Evolutionary conservation across 2,329 filamentous ascomycete genomes (phyloP).

Genomic region (Exserohilum turcica): DNA sequence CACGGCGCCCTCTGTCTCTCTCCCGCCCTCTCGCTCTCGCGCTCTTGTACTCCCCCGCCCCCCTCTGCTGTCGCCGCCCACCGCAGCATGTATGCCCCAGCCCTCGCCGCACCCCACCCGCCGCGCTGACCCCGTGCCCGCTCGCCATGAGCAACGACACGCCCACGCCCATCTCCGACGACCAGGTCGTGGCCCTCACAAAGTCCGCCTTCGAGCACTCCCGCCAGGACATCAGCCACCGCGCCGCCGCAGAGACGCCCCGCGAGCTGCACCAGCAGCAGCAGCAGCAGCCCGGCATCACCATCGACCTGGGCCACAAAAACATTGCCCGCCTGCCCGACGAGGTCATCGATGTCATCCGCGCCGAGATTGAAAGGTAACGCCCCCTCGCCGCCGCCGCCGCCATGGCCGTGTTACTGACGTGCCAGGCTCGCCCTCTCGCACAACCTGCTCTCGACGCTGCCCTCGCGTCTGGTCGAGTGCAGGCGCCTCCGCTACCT

Average conservation of each 20-base stretch:
- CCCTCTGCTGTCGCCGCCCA: constrained; percentile 7
- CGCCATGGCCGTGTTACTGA: not conserved
- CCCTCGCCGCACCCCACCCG: not conserved
- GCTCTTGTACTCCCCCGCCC: no score
- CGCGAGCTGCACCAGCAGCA: constrained; percentile 62
- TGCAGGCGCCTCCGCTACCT: constrained; percentile 79
- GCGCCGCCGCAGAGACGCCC: constrained; percentile 59
- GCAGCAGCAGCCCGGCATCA: constrained; percentile 71
- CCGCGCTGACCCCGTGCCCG: constrained; percentile 15
- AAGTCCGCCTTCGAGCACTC: constrained; percentile 71
- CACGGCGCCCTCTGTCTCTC: no score
- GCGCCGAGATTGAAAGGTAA: constrained; percentile 73
- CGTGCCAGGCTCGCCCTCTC: constrained; percentile 72
- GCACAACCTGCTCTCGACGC: constrained; percentile 75
- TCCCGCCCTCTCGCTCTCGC: no score
- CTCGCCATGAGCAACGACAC: constrained; percentile 48
- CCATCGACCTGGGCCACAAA: constrained; percentile 77
- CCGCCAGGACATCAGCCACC: constrained; percentile 64
- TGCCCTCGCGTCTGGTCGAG: constrained; percentile 73
- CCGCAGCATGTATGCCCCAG: constrained; percentile 17
- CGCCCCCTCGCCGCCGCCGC: not conserved
- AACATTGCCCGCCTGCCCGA: constrained; percentile 73
- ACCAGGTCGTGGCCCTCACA: constrained; percentile 68
- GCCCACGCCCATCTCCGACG: constrained; percentile 58
- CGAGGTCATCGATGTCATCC: constrained; percentile 76